Evolutionary conservation across 129 eudicot genomes (phyloP).

Genomic region (Mikania micrantha): DNA sequence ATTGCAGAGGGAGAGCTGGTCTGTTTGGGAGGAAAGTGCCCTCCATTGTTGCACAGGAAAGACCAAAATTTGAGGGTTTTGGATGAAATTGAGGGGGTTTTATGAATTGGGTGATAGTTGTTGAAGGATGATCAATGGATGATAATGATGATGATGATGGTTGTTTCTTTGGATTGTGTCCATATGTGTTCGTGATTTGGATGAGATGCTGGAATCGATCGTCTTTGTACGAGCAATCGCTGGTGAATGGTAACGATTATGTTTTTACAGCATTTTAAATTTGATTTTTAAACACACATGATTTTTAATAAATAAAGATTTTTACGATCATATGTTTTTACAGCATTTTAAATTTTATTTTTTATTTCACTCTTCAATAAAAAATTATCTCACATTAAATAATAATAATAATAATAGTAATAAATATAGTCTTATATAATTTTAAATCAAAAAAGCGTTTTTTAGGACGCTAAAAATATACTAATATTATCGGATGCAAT

Average conservation of each 20-base stretch:
- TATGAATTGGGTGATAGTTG: conserved; percentile 18
- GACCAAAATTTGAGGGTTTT: background rate
- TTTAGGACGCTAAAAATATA: too few species aligned
- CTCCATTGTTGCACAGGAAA: conserved; percentile 41
- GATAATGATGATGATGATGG: conserved; percentile 14
- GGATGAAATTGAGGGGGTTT: background rate
- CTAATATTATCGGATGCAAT: too few species aligned
- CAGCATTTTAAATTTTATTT: too few species aligned
- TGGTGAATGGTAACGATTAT: background rate
- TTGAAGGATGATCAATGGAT: background rate
- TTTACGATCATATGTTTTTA: too few species aligned
- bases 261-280: too few species aligned
- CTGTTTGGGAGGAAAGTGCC: conserved; percentile 67
- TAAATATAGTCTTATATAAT: too few species aligned
- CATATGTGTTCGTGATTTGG: conserved; percentile 19
- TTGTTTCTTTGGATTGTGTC: conserved; percentile 23
- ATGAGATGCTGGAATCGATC: conserved; percentile 20
- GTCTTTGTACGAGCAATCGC: background rate
- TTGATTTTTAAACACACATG: too few species aligned
- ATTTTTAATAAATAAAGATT: too few species aligned
- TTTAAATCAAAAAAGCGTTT: too few species aligned
- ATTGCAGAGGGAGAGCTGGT: conserved; percentile 68
- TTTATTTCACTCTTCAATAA: too few species aligned
- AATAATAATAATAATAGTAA: too few species aligned
- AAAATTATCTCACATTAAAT: too few species aligned